Evolutionary conservation across 1,284 basidiomycete genomes (phyloP), one percentile per base, ranked within the genome.

Genomic region (Cystobasidium sp.): DNA sequence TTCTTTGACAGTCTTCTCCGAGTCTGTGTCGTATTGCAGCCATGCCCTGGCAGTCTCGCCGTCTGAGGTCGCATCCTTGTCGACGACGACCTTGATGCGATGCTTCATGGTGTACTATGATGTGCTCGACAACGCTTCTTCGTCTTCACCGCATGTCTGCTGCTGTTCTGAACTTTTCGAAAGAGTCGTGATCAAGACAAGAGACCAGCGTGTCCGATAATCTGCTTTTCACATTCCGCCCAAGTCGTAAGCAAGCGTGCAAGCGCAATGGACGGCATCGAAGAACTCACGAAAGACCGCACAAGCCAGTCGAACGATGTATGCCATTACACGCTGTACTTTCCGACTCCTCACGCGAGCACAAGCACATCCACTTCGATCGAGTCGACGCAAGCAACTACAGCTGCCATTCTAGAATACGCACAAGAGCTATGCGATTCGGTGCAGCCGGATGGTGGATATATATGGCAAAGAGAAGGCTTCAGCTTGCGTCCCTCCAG

Each of bases 391-490:
- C 70, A 59, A 39, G 70, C 70, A 31, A 22, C 52, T 8, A 16
- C 62, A 44, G 70, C 70, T 31, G 46, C 47, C 24, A 47, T 73
- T 37, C 63, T 73, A 44, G 56, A 44, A 20, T 52, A 39, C 62
- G 70, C 62, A 53, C 59, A 66, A 20, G 31, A 49, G 20, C 70
- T 75, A 31, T 63, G 67, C 59, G 39, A 63, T 18, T 55, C 46
- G 7, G 43, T 39, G n/a, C 24, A 64, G 24, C 31, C 43, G 24
- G 52, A 43, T 8, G 46, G 56, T 16, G 77, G 67, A 24, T 82
- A 82, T 69, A 78, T 82, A 37, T 82, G 81, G 81, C 79, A 81
- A 41, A 68, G 79, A 39, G 81, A 82, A 47, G 53, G 75, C 3
- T 81, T 80, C 14, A 64, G 74, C 0, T 64, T 81, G 43, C 75